phyloP scores from a whole-genome alignment of 2,329 filamentous ascomycete genomes.

The Stachybotrys chlorohalonatus region DNA sequence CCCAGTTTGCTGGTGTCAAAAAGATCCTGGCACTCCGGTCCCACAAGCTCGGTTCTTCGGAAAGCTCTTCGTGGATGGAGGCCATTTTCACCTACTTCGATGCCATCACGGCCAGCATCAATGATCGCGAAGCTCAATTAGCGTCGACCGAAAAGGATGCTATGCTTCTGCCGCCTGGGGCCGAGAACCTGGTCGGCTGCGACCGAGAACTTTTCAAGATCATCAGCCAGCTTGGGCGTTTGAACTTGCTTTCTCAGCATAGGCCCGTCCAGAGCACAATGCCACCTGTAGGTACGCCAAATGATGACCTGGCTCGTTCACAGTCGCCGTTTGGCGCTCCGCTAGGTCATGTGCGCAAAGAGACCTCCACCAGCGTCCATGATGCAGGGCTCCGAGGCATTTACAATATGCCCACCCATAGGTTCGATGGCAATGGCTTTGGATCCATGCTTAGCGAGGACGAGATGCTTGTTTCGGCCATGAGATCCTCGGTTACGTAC shows the following conservation, averaged over 20 bases:
- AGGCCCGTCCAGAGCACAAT: constrained; percentile 38
- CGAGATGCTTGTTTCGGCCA: constrained; percentile 34
- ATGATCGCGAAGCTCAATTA: constrained; percentile 81
- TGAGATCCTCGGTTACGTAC: constrained; percentile 33
- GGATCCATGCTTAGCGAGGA: constrained; percentile 46
- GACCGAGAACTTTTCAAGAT: constrained; percentile 81
- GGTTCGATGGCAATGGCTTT: constrained; percentile 62
- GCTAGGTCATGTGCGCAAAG: constrained; percentile 33
- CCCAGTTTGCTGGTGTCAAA: constrained; percentile 86
- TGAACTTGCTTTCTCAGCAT: constrained; percentile 75
- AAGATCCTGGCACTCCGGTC: constrained; percentile 71
- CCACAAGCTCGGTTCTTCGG: constrained; percentile 39
- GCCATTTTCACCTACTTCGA: constrained; percentile 92
- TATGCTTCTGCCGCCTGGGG: constrained; percentile 45
- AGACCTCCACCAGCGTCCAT: constrained; percentile 14
- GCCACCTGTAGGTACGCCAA: constrained; percentile 5
- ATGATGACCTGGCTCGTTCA: constrained; percentile 14
- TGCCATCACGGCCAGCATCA: constrained; percentile 83
- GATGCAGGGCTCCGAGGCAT: constrained; percentile 18
- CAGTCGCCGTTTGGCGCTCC: constrained; percentile 32
- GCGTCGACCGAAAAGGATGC: constrained; percentile 44
- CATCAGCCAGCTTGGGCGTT: constrained; percentile 70
- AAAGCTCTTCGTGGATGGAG: constrained; percentile 82
- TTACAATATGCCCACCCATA: constrained; percentile 37
- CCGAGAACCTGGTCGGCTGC: constrained; percentile 82